phyloP scores from a whole-genome alignment of 129 eudicot species.

The Chrysanthemum makinoi region DNA sequence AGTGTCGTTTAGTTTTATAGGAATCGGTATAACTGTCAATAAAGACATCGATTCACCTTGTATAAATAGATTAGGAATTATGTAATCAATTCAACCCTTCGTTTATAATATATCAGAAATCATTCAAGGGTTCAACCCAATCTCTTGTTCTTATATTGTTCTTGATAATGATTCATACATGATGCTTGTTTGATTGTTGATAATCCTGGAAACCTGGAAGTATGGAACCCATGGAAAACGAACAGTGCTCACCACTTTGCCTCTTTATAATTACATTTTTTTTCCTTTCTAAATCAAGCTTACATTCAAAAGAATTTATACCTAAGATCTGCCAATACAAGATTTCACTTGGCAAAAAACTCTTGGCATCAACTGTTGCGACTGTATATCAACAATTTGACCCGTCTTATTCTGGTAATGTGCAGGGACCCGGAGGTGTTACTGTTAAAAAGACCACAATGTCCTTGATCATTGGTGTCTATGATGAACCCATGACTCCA shows the following conservation, averaged over 20 bases:
- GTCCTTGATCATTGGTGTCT: slow-evolving; percentile 72
- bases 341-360: neutral
- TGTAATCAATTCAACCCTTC: no score
- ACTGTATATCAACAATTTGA: slow-evolving; percentile 4
- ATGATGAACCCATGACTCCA: slow-evolving; percentile 93
- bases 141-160: no score
- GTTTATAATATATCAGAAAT: no score
- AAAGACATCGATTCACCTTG: no score
- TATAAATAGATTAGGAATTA: no score
- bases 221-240: no score
- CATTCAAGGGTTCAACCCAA: no score
- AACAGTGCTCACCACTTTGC: neutral
- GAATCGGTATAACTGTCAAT: no score
- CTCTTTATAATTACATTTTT: neutral
- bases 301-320: neutral
- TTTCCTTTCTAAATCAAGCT: neutral
- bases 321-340: neutral
- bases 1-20: no score
- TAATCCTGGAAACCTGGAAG: no score
- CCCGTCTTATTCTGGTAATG: slow-evolving; percentile 11
- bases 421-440: slow-evolving; percentile 84
- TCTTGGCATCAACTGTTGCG: neutral
- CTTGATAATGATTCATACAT: no score
- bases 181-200: no score
- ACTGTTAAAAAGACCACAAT: slow-evolving; percentile 67